A percentile compares a stretch with the other conserved stretches of the same genome.
phyloP scores from a whole-genome alignment of 352 stramenopile genomes.

The Phytophthora hibernalis region DNA sequence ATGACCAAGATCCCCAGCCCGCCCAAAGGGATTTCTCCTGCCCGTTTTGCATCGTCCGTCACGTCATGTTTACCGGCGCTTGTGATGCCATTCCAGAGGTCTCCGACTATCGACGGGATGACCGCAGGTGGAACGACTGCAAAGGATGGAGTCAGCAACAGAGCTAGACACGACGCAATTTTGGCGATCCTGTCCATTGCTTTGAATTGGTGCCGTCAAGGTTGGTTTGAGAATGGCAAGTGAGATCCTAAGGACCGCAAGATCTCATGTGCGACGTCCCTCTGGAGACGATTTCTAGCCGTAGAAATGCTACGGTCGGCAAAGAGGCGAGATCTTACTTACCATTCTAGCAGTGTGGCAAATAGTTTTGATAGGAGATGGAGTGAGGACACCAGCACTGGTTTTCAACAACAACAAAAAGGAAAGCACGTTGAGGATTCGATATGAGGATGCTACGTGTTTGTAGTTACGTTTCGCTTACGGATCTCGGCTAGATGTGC shows the following conservation, averaged over 20 bases:
- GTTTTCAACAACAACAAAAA: too few relatives aligned
- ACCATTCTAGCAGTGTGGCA: too few relatives aligned
- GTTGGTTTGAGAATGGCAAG: slow-evolving; percentile 3
- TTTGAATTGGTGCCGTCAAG: background rate
- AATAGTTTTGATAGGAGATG: background rate
- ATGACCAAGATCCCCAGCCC: slow-evolving; percentile 89
- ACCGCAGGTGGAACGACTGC: slow-evolving; percentile 4
- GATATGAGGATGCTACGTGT: background rate
- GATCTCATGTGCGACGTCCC: background rate
- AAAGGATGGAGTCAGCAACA: slow-evolving; percentile 3
- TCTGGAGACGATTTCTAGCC: background rate
- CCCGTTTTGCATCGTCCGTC: slow-evolving; percentile 40
- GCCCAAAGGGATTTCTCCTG: slow-evolving; percentile 36
- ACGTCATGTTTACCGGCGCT: slow-evolving; percentile 25
- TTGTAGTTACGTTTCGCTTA: background rate
- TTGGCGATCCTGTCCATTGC: slow-evolving; percentile 4
- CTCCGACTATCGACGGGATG: slow-evolving; percentile 14
- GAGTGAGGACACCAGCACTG: too few relatives aligned
- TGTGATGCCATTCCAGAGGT: background rate
- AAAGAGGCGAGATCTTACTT: too few relatives aligned
- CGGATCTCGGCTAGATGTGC: background rate
- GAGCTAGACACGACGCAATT: slow-evolving; percentile 6
- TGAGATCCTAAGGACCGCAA: background rate
- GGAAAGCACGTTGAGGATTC: too few relatives aligned
- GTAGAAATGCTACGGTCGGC: background rate